Conservation (phyloP, 306 rosid genomes). For the Ormosia emarginata region DNA sequence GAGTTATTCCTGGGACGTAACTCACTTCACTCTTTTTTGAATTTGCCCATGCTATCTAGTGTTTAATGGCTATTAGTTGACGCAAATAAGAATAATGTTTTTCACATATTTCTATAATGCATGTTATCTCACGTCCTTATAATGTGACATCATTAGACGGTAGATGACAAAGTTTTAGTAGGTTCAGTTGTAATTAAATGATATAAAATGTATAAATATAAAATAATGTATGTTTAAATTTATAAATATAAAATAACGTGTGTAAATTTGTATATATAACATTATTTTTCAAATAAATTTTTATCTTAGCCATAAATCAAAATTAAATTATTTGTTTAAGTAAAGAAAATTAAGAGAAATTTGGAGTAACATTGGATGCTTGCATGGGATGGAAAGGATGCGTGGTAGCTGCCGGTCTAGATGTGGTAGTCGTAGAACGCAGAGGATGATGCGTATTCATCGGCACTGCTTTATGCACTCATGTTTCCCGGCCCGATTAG, state of each 20-base stretch:
- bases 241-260: too few relatives aligned
- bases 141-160: too few relatives aligned
- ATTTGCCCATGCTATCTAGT: background rate
- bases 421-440: slow-evolving; percentile 29
- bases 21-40: background rate
- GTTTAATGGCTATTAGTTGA: background rate
- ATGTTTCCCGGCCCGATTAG: slow-evolving; percentile 34
- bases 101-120: too few relatives aligned
- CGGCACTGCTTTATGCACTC: slow-evolving; percentile 43
- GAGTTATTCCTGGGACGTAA: background rate
- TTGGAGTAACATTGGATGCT: slow-evolving; percentile 28
- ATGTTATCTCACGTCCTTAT: too few relatives aligned
- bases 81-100: too few relatives aligned
- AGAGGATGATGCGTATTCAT: slow-evolving; percentile 31
- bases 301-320: background rate
- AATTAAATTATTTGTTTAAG: background rate
- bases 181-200: too few relatives aligned
- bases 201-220: too few relatives aligned
- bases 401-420: slow-evolving; percentile 36
- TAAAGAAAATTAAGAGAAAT: background rate
- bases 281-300: too few relatives aligned
- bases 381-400: background rate
- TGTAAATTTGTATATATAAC: too few relatives aligned
- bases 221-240: too few relatives aligned
- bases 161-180: too few relatives aligned